phyloP scores from a whole-genome alignment of 495 filamentous ascomycete genomes.

The Umbilicaria muhlenbergii region DNA sequence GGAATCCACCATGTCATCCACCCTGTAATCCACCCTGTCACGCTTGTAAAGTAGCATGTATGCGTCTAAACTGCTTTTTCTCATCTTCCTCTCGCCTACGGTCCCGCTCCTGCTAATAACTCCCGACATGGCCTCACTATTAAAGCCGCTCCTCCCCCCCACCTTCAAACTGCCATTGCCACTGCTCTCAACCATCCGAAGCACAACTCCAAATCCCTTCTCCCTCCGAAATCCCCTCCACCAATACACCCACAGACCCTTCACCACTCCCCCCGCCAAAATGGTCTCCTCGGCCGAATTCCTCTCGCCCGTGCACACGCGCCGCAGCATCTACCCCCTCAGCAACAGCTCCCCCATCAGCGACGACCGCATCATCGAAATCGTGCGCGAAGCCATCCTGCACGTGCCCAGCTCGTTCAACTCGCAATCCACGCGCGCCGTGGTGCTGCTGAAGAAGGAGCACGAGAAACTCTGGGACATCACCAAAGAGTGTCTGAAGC shows the following conservation, averaged over 20 bases:
- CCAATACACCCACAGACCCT: not conserved
- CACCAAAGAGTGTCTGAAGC: constrained; percentile 22
- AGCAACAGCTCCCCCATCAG: constrained; percentile 28
- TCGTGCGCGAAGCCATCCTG: constrained; percentile 31
- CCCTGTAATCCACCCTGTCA: too few species aligned
- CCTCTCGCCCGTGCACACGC: constrained; percentile 23
- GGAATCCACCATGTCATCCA: too few species aligned
- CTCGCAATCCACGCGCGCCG: constrained; percentile 35
- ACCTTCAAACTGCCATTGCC: too few species aligned
- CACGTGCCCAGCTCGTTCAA: constrained; percentile 38
- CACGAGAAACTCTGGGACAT: constrained; percentile 37
- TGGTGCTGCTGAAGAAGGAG: constrained; percentile 30
- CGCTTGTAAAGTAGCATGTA: too few species aligned
- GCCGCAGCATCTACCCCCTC: constrained; percentile 35
- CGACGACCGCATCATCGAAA: constrained; percentile 32
- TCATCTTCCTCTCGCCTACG: too few species aligned
- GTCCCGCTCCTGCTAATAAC: too few species aligned
- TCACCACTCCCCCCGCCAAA: constrained; percentile 4
- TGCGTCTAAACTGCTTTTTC: too few species aligned
- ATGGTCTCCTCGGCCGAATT: constrained; percentile 21
- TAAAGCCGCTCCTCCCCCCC: too few species aligned
- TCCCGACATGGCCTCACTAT: too few species aligned
- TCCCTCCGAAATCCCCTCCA: not conserved
- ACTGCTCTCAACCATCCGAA: too few species aligned
- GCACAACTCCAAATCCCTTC: not conserved